These are phyloP conservation scores for Aphanomyces cochlioides DNA, from an alignment of 352 stramenopile species.

Conservation along the genomic window DNA sequence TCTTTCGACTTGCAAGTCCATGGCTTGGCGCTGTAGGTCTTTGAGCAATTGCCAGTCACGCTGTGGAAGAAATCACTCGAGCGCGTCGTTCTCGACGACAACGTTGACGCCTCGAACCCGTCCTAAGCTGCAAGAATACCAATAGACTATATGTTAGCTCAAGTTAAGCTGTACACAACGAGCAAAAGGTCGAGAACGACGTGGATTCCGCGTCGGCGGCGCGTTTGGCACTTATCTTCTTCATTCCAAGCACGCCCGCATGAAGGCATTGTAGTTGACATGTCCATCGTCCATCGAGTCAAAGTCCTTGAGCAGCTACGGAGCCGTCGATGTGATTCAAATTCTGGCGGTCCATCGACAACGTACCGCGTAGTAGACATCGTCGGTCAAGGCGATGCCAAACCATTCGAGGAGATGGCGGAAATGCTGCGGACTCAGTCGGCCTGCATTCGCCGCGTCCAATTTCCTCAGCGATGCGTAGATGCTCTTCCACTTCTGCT, in stretches of 20 bases:
- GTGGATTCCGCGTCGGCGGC: no score
- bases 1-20: not conserved
- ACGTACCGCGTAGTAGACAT: conserved; percentile 34
- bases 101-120: not conserved
- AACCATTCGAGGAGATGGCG: conserved; percentile 75
- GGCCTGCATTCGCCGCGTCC: conserved; percentile 51
- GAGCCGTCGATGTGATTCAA: conserved; percentile 30
- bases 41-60: not conserved
- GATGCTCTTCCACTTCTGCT: conserved; percentile 67
- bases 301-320: conserved; percentile 57
- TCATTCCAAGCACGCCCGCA: conserved; percentile 53
- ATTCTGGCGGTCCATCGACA: not conserved
- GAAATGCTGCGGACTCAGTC: conserved; percentile 58
- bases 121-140: not conserved
- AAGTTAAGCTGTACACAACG: no score
- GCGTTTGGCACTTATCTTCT: no score
- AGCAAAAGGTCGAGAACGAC: no score
- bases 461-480: conserved; percentile 65
- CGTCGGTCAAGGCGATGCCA: conserved; percentile 47
- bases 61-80: not conserved
- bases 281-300: conserved; percentile 53
- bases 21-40: not conserved
- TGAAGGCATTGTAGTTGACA: conserved; percentile 74
- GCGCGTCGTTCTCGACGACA: not conserved
- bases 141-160: no score